Conservation (phyloP, 768 basidiomycete genomes). For the Boletus patriciae region DNA sequence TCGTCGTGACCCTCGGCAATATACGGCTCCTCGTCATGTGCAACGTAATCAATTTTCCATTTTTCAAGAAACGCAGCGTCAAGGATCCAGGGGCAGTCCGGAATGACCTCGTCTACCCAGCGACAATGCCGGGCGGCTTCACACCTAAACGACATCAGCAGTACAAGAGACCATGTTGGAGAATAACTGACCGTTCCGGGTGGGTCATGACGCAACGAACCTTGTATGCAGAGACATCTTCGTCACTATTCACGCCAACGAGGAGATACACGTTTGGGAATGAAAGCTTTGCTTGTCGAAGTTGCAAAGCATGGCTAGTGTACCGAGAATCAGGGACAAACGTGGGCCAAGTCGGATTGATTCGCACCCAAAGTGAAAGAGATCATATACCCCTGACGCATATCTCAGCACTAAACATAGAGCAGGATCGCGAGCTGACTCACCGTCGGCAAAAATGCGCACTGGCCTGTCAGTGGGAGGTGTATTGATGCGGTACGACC, state of each 20-base stretch:
- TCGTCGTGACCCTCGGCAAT: constrained; percentile 76
- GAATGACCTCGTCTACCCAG: constrained; percentile 94
- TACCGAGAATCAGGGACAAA: constrained; percentile 5
- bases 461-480: constrained; percentile 80
- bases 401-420: neutral
- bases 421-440: constrained; percentile 22
- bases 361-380: constrained; percentile 92
- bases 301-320: constrained; percentile 85
- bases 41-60: constrained; percentile 92
- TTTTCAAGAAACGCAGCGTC: constrained; percentile 79
- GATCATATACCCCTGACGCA: constrained; percentile 85
- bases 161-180: neutral
- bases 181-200: constrained; percentile 63
- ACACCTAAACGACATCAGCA: constrained; percentile 47
- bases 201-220: constrained; percentile 85
- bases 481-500: constrained; percentile 81
- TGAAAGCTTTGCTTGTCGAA: constrained; percentile 93
- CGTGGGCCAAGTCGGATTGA: neutral
- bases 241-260: constrained; percentile 91
- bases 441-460: constrained; percentile 92
- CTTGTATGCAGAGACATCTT: constrained; percentile 78
- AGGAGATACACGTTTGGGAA: constrained; percentile 90
- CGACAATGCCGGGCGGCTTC: constrained; percentile 94
- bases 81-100: constrained; percentile 90
- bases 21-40: constrained; percentile 94